Evolutionary conservation across 164 flowering plant genomes (phyloP).

Genomic region (Dillenia suffruticosa): DNA sequence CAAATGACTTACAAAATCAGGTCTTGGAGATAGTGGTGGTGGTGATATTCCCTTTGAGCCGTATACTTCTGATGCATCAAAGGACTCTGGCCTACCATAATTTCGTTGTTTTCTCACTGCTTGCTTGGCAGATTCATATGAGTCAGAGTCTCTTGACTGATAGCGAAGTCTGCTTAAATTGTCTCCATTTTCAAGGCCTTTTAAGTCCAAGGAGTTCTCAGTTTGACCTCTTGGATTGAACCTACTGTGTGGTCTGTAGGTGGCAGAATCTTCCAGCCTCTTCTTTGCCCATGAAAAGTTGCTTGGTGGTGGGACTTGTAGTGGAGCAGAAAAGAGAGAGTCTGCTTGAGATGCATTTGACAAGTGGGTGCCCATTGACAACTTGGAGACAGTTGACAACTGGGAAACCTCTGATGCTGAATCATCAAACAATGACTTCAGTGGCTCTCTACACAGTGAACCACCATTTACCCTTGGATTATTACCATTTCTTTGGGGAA

Average conservation of each 20-base stretch:
- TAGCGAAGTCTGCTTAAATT: background rate
- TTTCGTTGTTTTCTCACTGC: too few relatives aligned
- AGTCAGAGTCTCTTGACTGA: background rate
- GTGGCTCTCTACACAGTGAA: slow-evolving; percentile 9
- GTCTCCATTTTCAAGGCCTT: slow-evolving; percentile 7
- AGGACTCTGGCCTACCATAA: slow-evolving; percentile 6
- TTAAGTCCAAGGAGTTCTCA: slow-evolving; percentile 12
- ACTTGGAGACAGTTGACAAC: too few relatives aligned
- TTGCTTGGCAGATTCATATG: too few relatives aligned
- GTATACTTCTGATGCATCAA: slow-evolving; percentile 12
- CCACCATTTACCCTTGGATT: slow-evolving; percentile 17
- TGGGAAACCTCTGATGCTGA: slow-evolving; percentile 34
- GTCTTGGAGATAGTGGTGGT: too few relatives aligned
- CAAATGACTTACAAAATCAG: too few relatives aligned
- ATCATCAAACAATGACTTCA: slow-evolving; percentile 28
- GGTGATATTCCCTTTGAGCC: slow-evolving; percentile 15
- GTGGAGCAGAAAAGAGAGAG: slow-evolving; percentile 15
- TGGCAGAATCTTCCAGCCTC: slow-evolving; percentile 16
- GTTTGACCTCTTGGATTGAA: slow-evolving; percentile 17
- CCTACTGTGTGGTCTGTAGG: slow-evolving; percentile 17
- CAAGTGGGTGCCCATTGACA: background rate
- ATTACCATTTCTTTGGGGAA: slow-evolving; percentile 15
- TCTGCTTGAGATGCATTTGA: slow-evolving; percentile 27
- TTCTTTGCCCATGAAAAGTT: slow-evolving; percentile 38
- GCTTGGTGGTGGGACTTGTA: slow-evolving; percentile 24